phyloP scores from a whole-genome alignment of 176 grass and related monocot species.

The Oryza punctata region DNA sequence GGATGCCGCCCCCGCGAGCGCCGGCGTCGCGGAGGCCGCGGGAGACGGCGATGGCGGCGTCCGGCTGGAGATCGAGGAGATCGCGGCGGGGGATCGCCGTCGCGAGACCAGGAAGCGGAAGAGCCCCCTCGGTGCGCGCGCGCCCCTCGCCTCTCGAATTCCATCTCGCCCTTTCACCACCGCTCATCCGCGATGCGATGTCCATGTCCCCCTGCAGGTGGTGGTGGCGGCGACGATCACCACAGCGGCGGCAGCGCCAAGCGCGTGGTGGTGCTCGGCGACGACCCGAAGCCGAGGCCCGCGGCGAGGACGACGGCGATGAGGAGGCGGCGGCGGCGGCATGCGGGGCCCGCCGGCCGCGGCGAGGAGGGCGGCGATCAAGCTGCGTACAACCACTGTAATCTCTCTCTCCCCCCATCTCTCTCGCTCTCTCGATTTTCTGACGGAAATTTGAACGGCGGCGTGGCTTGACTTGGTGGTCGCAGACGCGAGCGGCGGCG shows the following conservation, averaged over 20 bases:
- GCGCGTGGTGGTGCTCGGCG: constrained; percentile 72
- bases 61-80: constrained; percentile 40
- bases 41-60: constrained; percentile 31
- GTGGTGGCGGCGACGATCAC: background rate
- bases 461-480: constrained; percentile 15
- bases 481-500: constrained; percentile 80
- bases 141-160: background rate
- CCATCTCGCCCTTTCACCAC: background rate
- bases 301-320: background rate
- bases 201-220: constrained; percentile 18
- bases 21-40: constrained; percentile 3
- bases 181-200: background rate
- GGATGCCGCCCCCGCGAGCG: too few species aligned
- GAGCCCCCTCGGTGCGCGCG: constrained; percentile 41
- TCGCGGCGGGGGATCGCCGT: background rate
- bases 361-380: constrained; percentile 27
- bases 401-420: background rate
- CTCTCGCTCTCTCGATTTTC: background rate
- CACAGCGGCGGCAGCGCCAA: background rate
- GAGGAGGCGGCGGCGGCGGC: constrained; percentile 7
- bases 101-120: constrained; percentile 60
- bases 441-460: background rate
- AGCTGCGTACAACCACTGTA: constrained; percentile 86
- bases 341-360: constrained; percentile 1
- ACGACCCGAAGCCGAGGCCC: constrained; percentile 58